Evolutionary conservation across 1,139 yeast genomes (phyloP), one percentile per base, ranked within the genome.

Genomic region (Geotrichum cucujoidarum): DNA sequence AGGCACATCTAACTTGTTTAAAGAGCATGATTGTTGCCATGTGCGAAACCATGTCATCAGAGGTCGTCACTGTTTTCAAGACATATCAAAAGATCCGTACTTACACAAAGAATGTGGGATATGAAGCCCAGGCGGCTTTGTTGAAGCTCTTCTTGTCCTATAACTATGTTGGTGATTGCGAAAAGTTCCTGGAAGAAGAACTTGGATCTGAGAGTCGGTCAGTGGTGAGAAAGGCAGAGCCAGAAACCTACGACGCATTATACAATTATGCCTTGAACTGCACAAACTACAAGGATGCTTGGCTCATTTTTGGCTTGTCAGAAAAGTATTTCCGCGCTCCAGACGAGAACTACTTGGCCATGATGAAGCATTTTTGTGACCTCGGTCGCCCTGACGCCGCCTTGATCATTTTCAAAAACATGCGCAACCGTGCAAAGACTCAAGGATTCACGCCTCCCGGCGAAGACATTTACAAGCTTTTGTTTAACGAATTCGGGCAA

Each of bases 371-470:
- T 57, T 82, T 84, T 57, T 77, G 85, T 56, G 67, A 71, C 14
- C 66, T 76, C 24, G 73, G 74, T 24, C 68, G 87, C 43, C 80
- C 86, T 25, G 80, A 83, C 54, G 81, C 82, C 16, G 79, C 94
- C 1, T 68, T 83, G 44, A 66, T 75, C 22, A 74, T 85, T 4
- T 83, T 86, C 65, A 76, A 84, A 53, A 79, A 78, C 54, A 69
- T 84, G 67, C 76, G 81, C 54, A 71, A 73, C 54, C 65, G 80
- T 41, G 73, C 77, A 57, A 80, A 80, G 60, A 68, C 75, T 17
- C 80, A 78, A 44, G 83, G 81, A 0, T 59, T 74, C 5, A 79
- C 83, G 11, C 87, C 94, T 0, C 88, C 85, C 56, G 72, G 74
- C 43, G 79, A 70, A 36, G 72, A 80, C n/a, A 78, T 84, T 65